Percentiles rank a stretch among this genome's conserved stretches.
Evolutionary conservation across 805 yeast species (phyloP).

Genomic region (Nakazawaea laoshanensis): DNA sequence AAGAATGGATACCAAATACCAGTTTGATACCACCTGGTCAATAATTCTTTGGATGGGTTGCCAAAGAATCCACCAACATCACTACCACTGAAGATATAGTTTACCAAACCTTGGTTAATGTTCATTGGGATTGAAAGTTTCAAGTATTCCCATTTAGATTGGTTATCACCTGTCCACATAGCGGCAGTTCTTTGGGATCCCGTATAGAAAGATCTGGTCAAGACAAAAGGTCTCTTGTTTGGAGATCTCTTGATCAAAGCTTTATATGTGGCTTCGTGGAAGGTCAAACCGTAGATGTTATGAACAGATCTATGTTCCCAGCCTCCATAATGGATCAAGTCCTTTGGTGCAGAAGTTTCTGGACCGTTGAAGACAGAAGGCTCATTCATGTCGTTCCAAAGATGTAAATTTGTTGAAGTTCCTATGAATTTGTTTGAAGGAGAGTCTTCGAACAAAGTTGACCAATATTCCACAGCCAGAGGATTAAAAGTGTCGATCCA

Average conservation of each 20-base stretch:
- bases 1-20: slow-evolving; percentile 96
- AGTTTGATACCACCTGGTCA: slow-evolving; percentile 91
- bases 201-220: slow-evolving; percentile 80
- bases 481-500: slow-evolving; percentile 89
- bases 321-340: slow-evolving; percentile 65
- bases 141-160: slow-evolving; percentile 86
- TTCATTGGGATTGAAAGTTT: slow-evolving; percentile 80
- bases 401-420: slow-evolving; percentile 53
- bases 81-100: slow-evolving; percentile 91
- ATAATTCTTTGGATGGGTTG: slow-evolving; percentile 71
- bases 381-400: slow-evolving; percentile 99
- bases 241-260: slow-evolving; percentile 47
- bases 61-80: slow-evolving; percentile 98
- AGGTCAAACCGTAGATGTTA: slow-evolving; percentile 73
- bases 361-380: slow-evolving; percentile 95
- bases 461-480: slow-evolving; percentile 53
- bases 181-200: slow-evolving; percentile 92
- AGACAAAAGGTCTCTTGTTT: slow-evolving; percentile 69
- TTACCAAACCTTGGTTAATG: slow-evolving; percentile 70
- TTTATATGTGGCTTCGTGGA: slow-evolving; percentile 71
- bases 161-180: slow-evolving; percentile 97
- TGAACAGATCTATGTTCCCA: slow-evolving; percentile 92
- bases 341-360: slow-evolving; percentile 85
- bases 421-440: slow-evolving; percentile 30
- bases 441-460: slow-evolving; percentile 37